Conservation (phyloP, 2,329 filamentous ascomycete genomes). For the Xylaria sp. region DNA sequence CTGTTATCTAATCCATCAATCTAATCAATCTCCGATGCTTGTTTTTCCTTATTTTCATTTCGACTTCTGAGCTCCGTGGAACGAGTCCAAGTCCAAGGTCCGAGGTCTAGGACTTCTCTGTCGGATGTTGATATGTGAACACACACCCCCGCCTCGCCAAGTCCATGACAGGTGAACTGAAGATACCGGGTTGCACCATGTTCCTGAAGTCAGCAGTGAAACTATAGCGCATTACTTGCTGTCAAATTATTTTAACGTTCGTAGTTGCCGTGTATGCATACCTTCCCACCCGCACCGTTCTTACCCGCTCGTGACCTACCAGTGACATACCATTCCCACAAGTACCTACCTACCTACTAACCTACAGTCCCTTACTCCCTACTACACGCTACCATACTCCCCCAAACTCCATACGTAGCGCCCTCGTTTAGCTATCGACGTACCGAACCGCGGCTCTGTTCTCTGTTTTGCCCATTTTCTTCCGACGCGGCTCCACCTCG, state of each 20-base stretch:
- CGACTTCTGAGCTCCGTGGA: not conserved
- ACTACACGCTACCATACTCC: too few species aligned
- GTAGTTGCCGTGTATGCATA: constrained; percentile 1
- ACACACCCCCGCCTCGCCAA: not conserved
- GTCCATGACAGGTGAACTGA: constrained; percentile 3
- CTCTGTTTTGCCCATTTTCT: not conserved
- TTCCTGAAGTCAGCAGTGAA: not conserved
- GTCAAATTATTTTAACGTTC: not conserved
- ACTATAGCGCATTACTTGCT: not conserved
- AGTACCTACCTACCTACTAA: too few species aligned
- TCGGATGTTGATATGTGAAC: not conserved
- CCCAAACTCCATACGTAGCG: constrained; percentile 1
- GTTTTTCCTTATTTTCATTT: not conserved
- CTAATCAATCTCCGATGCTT: constrained; percentile 41
- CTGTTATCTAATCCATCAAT: constrained; percentile 47
- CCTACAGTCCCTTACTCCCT: too few species aligned
- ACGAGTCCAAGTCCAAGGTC: not conserved
- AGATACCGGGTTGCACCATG: not conserved
- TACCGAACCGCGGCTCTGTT: not conserved
- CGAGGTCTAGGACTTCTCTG: not conserved
- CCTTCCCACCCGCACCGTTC: not conserved
- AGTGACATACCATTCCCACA: not conserved
- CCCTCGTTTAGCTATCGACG: not conserved
- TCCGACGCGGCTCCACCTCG: constrained; percentile 15
- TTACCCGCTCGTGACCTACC: not conserved